Conservation (phyloP, 805 yeast species). For the Saccharomycopsis synnaedendra region DNA sequence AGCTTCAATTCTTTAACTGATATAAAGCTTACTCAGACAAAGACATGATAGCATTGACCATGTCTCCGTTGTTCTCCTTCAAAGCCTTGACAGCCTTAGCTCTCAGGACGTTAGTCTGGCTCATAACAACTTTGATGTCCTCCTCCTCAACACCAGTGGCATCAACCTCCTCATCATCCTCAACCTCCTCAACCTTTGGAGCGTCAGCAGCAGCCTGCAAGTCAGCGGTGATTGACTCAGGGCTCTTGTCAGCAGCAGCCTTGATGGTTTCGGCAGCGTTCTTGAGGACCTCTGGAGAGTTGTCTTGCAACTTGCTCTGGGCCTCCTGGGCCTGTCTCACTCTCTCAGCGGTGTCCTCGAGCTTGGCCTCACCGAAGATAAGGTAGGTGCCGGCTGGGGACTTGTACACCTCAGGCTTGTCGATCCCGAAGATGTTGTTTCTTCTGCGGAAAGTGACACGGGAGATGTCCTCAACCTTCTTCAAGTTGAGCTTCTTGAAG, state of each 20-base stretch:
- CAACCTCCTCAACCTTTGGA: conserved; percentile 37
- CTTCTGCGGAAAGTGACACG: conserved; percentile 94
- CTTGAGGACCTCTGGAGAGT: conserved; percentile 33
- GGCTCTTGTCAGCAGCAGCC: conserved; percentile 29
- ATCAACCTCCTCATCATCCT: conserved; percentile 68
- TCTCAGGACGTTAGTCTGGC: conserved; percentile 85
- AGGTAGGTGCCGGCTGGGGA: conserved; percentile 88
- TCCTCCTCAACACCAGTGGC: conserved; percentile 73
- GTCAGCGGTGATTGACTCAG: conserved; percentile 75
- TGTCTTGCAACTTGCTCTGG: conserved; percentile 47
- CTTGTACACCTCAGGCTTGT: conserved; percentile 89
- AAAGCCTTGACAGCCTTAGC: conserved; percentile 87
- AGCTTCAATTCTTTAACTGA: no score
- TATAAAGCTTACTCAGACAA: conserved; percentile 16
- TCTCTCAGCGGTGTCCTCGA: conserved; percentile 86
- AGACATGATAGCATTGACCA: conserved; percentile 93
- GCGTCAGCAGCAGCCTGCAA: conserved; percentile 54
- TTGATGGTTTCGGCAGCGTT: conserved; percentile 32
- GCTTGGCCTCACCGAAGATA: conserved; percentile 96
- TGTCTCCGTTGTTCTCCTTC: conserved; percentile 80
- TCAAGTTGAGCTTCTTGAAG: conserved; percentile 79
- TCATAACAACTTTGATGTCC: conserved; percentile 78
- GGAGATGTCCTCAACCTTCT: conserved; percentile 82
- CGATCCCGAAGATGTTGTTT: conserved; percentile 85
- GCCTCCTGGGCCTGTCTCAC: conserved; percentile 76